Evolutionary conservation across 2,329 filamentous ascomycete genomes (phyloP).

Genomic region (Aureobasidium sp.): DNA sequence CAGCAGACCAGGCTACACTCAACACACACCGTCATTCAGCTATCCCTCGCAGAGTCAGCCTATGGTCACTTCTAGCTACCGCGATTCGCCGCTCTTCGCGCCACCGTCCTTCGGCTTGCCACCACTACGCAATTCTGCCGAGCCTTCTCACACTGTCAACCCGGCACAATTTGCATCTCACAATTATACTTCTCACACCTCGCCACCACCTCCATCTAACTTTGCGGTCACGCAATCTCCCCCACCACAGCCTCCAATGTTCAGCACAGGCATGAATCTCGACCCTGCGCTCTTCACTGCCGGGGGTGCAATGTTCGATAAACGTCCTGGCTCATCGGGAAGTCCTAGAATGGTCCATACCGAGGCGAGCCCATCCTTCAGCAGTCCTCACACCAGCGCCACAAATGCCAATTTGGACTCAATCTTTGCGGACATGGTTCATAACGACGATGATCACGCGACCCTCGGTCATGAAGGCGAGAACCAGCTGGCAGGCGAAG

Average conservation of each 20-base stretch:
- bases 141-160: slow-evolving; percentile 19
- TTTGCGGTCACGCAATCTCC: slow-evolving; percentile 7
- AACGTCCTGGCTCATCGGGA: slow-evolving; percentile 24
- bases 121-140: slow-evolving; percentile 17
- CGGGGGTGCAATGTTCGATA: slow-evolving; percentile 27
- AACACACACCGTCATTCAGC: slow-evolving; percentile 23
- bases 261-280: slow-evolving; percentile 15
- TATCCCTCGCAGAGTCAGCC: slow-evolving; percentile 20
- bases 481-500: slow-evolving; percentile 13
- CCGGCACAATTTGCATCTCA: slow-evolving; percentile 16
- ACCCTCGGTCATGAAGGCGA: slow-evolving; percentile 2
- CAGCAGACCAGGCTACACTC: slow-evolving; percentile 20
- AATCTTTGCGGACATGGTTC: slow-evolving; percentile 32
- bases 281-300: slow-evolving; percentile 19
- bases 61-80: slow-evolving; percentile 21
- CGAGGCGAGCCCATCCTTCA: slow-evolving; percentile 16
- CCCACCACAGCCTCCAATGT: slow-evolving; percentile 13
- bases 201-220: slow-evolving; percentile 15
- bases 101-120: slow-evolving; percentile 19
- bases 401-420: slow-evolving; percentile 26
- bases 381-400: slow-evolving; percentile 26
- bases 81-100: slow-evolving; percentile 25
- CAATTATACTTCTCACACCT: slow-evolving; percentile 15
- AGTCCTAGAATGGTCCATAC: slow-evolving; percentile 9
- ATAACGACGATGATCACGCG: slow-evolving; percentile 24